Evolutionary conservation across 2,329 filamentous ascomycete species (phyloP).

Genomic region (Aurifilum marmelostoma): DNA sequence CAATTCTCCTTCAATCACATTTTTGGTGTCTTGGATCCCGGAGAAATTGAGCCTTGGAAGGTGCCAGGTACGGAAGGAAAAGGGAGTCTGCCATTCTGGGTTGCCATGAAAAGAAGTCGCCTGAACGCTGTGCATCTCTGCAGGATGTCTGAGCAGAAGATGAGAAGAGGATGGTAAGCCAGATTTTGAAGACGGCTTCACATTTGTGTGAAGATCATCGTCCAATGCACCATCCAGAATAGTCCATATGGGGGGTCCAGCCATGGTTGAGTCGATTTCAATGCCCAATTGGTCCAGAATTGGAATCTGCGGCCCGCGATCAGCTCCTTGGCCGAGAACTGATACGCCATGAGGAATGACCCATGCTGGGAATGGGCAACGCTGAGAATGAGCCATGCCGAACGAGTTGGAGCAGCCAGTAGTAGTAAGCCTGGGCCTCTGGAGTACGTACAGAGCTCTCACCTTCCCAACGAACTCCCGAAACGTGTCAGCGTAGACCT

Average conservation of each 20-base stretch:
- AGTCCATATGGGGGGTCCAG: background rate
- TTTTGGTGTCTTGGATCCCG: background rate
- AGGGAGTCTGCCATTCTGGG: background rate
- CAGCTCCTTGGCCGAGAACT: background rate
- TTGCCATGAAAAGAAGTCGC: background rate
- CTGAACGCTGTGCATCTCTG: constrained; percentile 1
- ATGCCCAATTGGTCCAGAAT: background rate
- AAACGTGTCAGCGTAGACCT: background rate
- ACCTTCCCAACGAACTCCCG: constrained; percentile 4
- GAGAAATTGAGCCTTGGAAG: background rate
- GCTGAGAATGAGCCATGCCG: background rate
- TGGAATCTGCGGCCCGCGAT: background rate
- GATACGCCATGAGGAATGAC: background rate
- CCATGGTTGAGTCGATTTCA: background rate
- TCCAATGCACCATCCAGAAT: background rate
- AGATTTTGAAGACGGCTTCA: background rate
- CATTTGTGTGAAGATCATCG: background rate
- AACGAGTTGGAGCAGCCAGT: background rate
- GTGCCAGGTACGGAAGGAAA: background rate
- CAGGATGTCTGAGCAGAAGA: background rate
- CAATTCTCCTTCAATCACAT: background rate
- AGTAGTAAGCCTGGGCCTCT: background rate
- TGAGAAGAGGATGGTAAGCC: background rate
- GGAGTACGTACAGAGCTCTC: background rate
- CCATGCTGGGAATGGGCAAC: background rate